Conservation (phyloP, 176 grass and related monocot genomes). For the Triticum turgidum region DNA sequence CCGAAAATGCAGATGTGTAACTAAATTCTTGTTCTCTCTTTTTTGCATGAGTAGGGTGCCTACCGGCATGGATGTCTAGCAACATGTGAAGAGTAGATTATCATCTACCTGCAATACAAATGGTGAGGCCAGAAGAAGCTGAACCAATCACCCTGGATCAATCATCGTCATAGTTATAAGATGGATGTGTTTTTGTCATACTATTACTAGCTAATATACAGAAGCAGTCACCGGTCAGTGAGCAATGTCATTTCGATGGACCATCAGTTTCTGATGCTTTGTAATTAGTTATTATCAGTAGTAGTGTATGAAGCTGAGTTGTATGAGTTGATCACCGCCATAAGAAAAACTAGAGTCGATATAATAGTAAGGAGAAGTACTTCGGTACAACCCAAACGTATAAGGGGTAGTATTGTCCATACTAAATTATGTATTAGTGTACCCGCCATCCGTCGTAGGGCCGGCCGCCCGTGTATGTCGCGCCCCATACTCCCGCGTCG, state of each 20-base stretch:
- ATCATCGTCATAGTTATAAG: not conserved
- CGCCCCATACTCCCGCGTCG: too few species aligned
- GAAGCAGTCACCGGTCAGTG: not conserved
- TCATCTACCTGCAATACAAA: not conserved
- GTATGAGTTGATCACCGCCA: not conserved
- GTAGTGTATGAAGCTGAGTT: not conserved
- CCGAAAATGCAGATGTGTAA: not conserved
- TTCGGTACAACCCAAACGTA: too few species aligned
- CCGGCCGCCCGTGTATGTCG: too few species aligned
- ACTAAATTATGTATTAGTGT: too few species aligned
- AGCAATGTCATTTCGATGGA: not conserved
- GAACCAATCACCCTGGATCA: not conserved
- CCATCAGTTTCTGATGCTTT: not conserved
- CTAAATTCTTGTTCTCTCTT: not conserved
- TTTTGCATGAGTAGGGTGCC: slow-evolving; percentile 28
- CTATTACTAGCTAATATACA: not conserved
- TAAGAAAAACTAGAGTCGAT: not conserved
- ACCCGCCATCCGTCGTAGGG: too few species aligned
- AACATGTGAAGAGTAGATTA: slow-evolving; percentile 18
- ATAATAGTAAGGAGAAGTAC: not conserved
- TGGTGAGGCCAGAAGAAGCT: not conserved
- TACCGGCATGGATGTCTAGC: slow-evolving; percentile 38
- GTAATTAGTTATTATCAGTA: not conserved
- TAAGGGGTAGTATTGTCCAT: too few species aligned
- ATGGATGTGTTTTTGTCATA: not conserved